Percentiles rank a stretch among this genome's conserved stretches.
These are phyloP conservation scores for Gelatoporia subvermispora DNA, from an alignment of 768 basidiomycete genomes.

Conservation along the genomic window DNA sequence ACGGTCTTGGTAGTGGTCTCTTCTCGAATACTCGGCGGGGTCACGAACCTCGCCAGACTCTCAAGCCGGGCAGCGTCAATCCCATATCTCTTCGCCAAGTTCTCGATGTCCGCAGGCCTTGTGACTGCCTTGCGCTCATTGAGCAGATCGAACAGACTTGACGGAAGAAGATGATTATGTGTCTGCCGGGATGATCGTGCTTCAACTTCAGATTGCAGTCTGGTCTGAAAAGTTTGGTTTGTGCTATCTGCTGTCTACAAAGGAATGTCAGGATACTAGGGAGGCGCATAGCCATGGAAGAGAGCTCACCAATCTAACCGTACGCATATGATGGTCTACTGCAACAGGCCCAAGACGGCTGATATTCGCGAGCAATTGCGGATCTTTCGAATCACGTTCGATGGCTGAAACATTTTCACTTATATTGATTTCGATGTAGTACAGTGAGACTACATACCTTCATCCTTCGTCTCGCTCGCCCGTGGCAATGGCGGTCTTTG, in stretches of 20 bases:
- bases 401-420: slow-evolving; percentile 38
- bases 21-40: slow-evolving; percentile 55
- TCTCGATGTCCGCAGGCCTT: slow-evolving; percentile 37
- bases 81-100: slow-evolving; percentile 49
- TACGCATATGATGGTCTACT: slow-evolving; percentile 61
- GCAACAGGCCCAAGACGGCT: slow-evolving; percentile 59
- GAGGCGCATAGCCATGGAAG: background rate
- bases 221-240: slow-evolving; percentile 47
- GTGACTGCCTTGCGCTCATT: slow-evolving; percentile 53
- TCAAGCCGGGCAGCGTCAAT: slow-evolving; percentile 51
- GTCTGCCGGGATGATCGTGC: slow-evolving; percentile 36
- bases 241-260: slow-evolving; percentile 25
- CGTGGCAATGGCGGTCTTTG: slow-evolving; percentile 19
- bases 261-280: background rate
- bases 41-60: slow-evolving; percentile 51
- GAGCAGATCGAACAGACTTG: slow-evolving; percentile 50
- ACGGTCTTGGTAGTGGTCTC: slow-evolving; percentile 37
- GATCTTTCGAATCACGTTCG: slow-evolving; percentile 62
- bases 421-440: background rate
- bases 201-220: slow-evolving; percentile 51
- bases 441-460: slow-evolving; percentile 30
- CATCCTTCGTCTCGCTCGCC: slow-evolving; percentile 48
- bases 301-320: slow-evolving; percentile 42
- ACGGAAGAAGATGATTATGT: slow-evolving; percentile 52
- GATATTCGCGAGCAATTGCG: slow-evolving; percentile 65